phyloP scores from a whole-genome alignment of 108 stramenopile species.

The Pseudonitzschia multiseries region DNA sequence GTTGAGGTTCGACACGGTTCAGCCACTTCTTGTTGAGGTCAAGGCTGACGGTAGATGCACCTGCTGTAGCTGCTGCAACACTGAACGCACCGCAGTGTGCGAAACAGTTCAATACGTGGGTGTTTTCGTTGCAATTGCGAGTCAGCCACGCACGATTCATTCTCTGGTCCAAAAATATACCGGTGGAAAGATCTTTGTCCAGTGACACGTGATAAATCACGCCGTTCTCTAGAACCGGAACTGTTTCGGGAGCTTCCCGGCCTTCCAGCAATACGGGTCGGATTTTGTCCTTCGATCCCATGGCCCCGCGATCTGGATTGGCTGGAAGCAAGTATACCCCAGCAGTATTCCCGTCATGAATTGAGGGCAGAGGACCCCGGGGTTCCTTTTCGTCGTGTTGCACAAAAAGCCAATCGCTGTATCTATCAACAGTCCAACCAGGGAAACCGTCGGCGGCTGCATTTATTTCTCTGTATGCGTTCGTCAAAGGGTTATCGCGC shows the following conservation, averaged over 20 bases:
- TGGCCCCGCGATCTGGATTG: conserved; percentile 57
- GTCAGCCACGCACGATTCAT: conserved; percentile 75
- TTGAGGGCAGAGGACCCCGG: conserved; percentile 74
- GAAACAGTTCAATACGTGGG: conserved; percentile 82
- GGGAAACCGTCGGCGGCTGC: conserved; percentile 83
- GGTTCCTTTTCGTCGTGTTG: conserved; percentile 61
- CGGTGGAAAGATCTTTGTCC: conserved; percentile 78
- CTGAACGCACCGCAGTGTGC: conserved; percentile 83
- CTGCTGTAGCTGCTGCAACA: conserved; percentile 76
- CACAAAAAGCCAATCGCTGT: conserved; percentile 77
- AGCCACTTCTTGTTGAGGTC: conserved; percentile 85
- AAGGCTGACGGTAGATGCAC: conserved; percentile 74
- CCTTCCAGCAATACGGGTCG: conserved; percentile 72
- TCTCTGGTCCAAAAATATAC: conserved; percentile 82
- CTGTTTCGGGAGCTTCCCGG: conserved; percentile 57
- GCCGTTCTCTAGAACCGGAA: conserved; percentile 71
- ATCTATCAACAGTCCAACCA: conserved; percentile 83
- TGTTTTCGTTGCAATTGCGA: conserved; percentile 55
- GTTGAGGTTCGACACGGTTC: conserved; percentile 68
- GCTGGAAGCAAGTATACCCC: conserved; percentile 76
- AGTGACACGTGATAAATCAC: conserved; percentile 65
- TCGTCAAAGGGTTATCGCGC: conserved; percentile 55
- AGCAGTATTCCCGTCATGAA: conserved; percentile 79
- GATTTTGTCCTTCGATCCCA: conserved; percentile 47
- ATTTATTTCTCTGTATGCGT: conserved; percentile 79